These are phyloP conservation scores for Pholiota molesta DNA, from an alignment of 768 basidiomycete genomes.

Conservation along the genomic window DNA sequence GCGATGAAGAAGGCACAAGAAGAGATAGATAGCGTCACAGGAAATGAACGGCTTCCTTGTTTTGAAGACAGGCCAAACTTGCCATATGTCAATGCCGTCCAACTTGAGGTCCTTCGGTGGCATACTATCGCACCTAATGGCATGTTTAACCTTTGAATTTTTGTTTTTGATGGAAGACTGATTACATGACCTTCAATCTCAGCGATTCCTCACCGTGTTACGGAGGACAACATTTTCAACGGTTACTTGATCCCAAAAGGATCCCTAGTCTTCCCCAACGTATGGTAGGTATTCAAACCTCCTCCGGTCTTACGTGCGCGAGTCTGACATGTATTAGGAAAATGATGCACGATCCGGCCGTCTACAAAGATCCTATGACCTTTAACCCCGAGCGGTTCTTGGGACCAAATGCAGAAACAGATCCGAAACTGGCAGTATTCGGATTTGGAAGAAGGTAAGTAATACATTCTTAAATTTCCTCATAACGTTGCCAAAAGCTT, in stretches of 20 bases:
- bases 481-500: too few species aligned
- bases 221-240: slow-evolving; percentile 59
- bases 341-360: slow-evolving; percentile 43
- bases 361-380: slow-evolving; percentile 37
- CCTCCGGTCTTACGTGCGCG: neutral
- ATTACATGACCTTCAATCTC: too few species aligned
- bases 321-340: slow-evolving; percentile 25
- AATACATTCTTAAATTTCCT: neutral
- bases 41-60: slow-evolving; percentile 40
- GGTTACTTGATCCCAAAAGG: slow-evolving; percentile 66
- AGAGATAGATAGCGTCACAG: slow-evolving; percentile 46
- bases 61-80: slow-evolving; percentile 40
- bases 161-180: too few species aligned
- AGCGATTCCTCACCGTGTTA: slow-evolving; percentile 57
- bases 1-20: slow-evolving; percentile 40
- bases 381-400: slow-evolving; percentile 57
- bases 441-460: slow-evolving; percentile 57
- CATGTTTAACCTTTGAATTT: slow-evolving; percentile 6
- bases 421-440: slow-evolving; percentile 49
- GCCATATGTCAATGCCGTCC: slow-evolving; percentile 43
- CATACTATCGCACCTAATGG: slow-evolving; percentile 36
- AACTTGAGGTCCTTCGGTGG: slow-evolving; percentile 41
- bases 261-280: slow-evolving; percentile 50
- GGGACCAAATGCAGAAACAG: slow-evolving; percentile 40
- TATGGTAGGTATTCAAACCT: slow-evolving; percentile 37